Base-by-base conservation (phyloP, 768 basidiomycete species). In the Lepiota venenata region DNA sequence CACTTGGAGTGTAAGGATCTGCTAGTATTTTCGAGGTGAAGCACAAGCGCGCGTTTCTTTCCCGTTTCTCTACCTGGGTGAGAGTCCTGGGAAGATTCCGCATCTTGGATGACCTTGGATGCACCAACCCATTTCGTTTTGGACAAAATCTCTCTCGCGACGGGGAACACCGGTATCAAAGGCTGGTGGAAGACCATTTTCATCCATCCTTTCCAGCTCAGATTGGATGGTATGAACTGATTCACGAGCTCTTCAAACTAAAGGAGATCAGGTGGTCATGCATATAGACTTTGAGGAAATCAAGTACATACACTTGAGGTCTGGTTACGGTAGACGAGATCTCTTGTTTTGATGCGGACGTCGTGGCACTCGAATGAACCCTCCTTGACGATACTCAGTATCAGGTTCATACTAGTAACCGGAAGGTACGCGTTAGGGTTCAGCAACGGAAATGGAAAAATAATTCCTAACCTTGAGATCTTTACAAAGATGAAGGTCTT, bases 361-460 rank as follows among this genome's bases (percentile, higher is more conserved):
- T 90, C 87, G 16, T 81, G 83, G 57, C 85, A 91, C 50, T 90
- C 85, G 64, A 97, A 90, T 14, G 93, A 93, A 50, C 88, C 88
- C 57, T 87, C 85, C 64, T 89, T 89, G 67, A 84, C 81, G 59
- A 91, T 85, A 63, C 88, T 93, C 49, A 93, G 65, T 45, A 91
- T 69, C 16, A 93, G 68, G 58, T 88, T 81, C 43, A 90, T 73
- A 62, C 88, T 91, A 49, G 1, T 42, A 59, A 4, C 32, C 4
- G 47, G 9, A 21, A 16, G 47, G 56, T 58, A 27, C 58, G 42
- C 35, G 50, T 60, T 14, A 42, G 1, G 40, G 61, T 55, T n/a
- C 58, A 57, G 8, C 56, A 63, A 21, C n/a, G 47, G 35, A 32
- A 58, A 41, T 27, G 15, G 14, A 49, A 55, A 11, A 56, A 62